phyloP scores from a whole-genome alignment of 2,329 filamentous ascomycete genomes.

The Nothophoma quercina region DNA sequence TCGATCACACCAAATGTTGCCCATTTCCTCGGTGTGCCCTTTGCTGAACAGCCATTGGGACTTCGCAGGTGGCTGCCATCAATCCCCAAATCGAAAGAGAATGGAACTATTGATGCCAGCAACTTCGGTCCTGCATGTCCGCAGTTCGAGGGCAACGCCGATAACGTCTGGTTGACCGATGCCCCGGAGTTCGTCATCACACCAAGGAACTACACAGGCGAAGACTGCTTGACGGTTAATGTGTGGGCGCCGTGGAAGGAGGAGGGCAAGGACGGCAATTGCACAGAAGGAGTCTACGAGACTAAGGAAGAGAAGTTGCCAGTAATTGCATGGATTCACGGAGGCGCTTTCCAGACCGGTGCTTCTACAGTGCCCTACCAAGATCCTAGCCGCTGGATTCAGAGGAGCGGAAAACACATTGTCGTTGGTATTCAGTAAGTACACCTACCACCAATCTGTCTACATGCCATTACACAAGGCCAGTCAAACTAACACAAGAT shows the following conservation, averaged over 20 bases:
- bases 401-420: conserved; percentile 48
- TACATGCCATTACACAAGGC: too few relatives aligned
- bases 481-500: neutral
- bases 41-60: conserved; percentile 46
- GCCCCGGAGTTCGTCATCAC: conserved; percentile 33
- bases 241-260: conserved; percentile 53
- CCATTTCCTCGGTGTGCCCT: conserved; percentile 51
- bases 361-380: conserved; percentile 55
- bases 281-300: conserved; percentile 14
- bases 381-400: conserved; percentile 35
- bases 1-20: conserved; percentile 46
- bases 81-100: conserved; percentile 24
- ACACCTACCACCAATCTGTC: too few relatives aligned
- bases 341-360: conserved; percentile 56
- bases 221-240: conserved; percentile 58
- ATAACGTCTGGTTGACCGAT: conserved; percentile 34
- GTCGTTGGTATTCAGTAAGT: conserved; percentile 44
- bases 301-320: conserved; percentile 42
- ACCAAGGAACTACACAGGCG: conserved; percentile 35
- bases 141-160: conserved; percentile 28
- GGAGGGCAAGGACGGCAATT: conserved; percentile 4
- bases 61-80: conserved; percentile 46
- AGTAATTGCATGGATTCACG: conserved; percentile 59
- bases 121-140: conserved; percentile 40
- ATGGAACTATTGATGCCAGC: conserved; percentile 34